A percentile compares a stretch with the other conserved stretches of the same genome.
phyloP scores from a whole-genome alignment of 805 yeast species.

The Torulaspora microellipsoides region DNA sequence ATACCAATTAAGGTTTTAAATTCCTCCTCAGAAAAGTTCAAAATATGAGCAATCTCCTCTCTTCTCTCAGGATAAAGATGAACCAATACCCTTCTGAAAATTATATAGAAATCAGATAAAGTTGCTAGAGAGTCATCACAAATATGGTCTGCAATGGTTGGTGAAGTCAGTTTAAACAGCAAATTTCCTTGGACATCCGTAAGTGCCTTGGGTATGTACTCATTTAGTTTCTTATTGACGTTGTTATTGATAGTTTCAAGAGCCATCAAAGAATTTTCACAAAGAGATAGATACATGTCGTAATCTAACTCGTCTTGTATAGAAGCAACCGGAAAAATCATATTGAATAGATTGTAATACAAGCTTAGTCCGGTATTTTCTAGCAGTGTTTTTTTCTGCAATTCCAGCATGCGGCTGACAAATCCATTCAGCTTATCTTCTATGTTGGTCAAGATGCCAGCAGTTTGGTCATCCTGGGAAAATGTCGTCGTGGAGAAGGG shows the following conservation, averaged over 20 bases:
- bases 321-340: slow-evolving; percentile 60
- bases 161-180: slow-evolving; percentile 58
- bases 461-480: slow-evolving; percentile 30
- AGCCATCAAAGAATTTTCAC: slow-evolving; percentile 49
- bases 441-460: slow-evolving; percentile 25
- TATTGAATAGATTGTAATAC: slow-evolving; percentile 58
- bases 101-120: slow-evolving; percentile 42
- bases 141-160: slow-evolving; percentile 54
- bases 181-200: slow-evolving; percentile 53
- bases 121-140: slow-evolving; percentile 45
- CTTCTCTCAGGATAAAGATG: slow-evolving; percentile 33
- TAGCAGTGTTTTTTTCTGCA: slow-evolving; percentile 47
- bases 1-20: slow-evolving; percentile 70
- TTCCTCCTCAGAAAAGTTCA: slow-evolving; percentile 38
- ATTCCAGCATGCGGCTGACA: slow-evolving; percentile 34
- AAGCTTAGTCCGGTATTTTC: slow-evolving; percentile 52
- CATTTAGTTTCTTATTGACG: slow-evolving; percentile 42
- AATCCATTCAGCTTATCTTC: slow-evolving; percentile 31
- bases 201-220: slow-evolving; percentile 51
- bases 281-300: slow-evolving; percentile 58
- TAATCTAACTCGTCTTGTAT: slow-evolving; percentile 53
- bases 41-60: slow-evolving; percentile 21
- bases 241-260: slow-evolving; percentile 42
- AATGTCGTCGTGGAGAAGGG: slow-evolving; percentile 38
- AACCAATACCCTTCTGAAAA: slow-evolving; percentile 35